A percentile compares a stretch with the other conserved stretches of the same genome.
Evolutionary conservation across 495 filamentous ascomycete species (phyloP).

Genomic region (Talaromyces liani): DNA sequence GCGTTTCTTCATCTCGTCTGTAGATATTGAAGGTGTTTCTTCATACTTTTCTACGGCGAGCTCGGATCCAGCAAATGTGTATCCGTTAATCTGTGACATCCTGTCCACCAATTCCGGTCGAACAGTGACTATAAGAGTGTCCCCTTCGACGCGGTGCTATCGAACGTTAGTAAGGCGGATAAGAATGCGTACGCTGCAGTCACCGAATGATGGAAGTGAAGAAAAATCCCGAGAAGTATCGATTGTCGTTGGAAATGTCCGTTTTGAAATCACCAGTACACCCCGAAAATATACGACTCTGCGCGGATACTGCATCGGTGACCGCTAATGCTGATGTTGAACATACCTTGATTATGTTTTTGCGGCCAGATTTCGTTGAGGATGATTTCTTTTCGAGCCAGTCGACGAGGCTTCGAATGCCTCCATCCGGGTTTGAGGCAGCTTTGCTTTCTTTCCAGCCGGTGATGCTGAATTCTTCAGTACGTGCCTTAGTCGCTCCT

Average conservation of each 20-base stretch:
- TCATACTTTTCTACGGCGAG: conserved; percentile 44
- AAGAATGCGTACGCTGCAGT: conserved; percentile 45
- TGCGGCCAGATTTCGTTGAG: conserved; percentile 30
- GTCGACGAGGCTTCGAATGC: conserved; percentile 57
- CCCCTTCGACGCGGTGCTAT: conserved; percentile 65
- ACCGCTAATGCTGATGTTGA: conserved; percentile 42
- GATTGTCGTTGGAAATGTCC: conserved; percentile 48
- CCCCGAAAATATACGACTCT: conserved; percentile 42
- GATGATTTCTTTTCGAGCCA: conserved; percentile 80
- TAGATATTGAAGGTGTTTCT: conserved; percentile 21
- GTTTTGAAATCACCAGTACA: conserved; percentile 52
- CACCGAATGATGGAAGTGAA: conserved; percentile 34
- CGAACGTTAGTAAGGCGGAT: conserved; percentile 64
- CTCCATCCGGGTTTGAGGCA: conserved; percentile 59
- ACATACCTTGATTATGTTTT: conserved; percentile 83
- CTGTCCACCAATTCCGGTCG: conserved; percentile 52
- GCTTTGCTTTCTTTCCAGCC: conserved; percentile 77
- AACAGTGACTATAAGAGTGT: conserved; percentile 59
- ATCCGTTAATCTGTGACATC: conserved; percentile 56
- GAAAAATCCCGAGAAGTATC: conserved; percentile 30
- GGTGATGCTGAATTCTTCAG: conserved; percentile 46
- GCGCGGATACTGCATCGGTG: conserved; percentile 41
- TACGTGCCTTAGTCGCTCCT: conserved; percentile 13
- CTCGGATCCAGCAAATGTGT: conserved; percentile 53
- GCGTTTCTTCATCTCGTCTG: conserved; percentile 37